Base-by-base conservation (phyloP, 2,329 filamentous ascomycete genomes). In the Pseudovirgaria hyperparasitica region DNA sequence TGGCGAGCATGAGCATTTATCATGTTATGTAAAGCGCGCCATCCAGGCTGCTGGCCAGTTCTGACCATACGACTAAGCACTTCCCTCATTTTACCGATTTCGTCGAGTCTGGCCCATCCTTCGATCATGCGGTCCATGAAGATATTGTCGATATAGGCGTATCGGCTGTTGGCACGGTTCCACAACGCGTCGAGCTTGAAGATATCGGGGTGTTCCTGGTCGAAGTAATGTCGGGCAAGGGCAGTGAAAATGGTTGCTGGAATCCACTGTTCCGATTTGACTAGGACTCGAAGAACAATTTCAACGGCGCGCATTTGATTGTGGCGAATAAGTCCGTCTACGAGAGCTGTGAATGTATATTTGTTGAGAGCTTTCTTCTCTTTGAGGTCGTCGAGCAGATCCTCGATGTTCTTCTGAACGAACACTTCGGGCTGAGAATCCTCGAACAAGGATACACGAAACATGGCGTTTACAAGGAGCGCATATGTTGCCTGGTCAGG, bases 211-310 rank as follows among this genome's bases (percentile, higher is more conserved):
- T 71, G 70, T 2, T 54, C 34, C 26, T 62, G 63, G 6, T 59
- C 42, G 45, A 86, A 77, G 45, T 76, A 76, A 45, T 78, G 63
- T 23, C 76, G 68, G 23, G 80, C 58, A 12, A 90, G 65, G 42
- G 76, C 79, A 14, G 80, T 86, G 57, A 80, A 80, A 42, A 84
- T 79, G 39, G 82, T n/a, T n/a, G n/a, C n/a, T n/a, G n/a, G n/a
- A n/a, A n/a, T n/a, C n/a, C n/a, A n/a, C n/a, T n/a, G n/a, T n/a
- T n/a, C n/a, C n/a, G n/a, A n/a, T n/a, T n/a, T n/a, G n/a, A n/a
- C n/a, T n/a, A n/a, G n/a, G n/a, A n/a, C n/a, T n/a, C n/a, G n/a
- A n/a, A n/a, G n/a, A n/a, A n/a, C 22, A 38, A 50, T 42, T 54
- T 63, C 36, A 81, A 57, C 8, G 82, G 55, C 11, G 67, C 57